These are phyloP conservation scores for Suillus brevipes DNA, from an alignment of 768 basidiomycete species.

Conservation along the genomic window DNA sequence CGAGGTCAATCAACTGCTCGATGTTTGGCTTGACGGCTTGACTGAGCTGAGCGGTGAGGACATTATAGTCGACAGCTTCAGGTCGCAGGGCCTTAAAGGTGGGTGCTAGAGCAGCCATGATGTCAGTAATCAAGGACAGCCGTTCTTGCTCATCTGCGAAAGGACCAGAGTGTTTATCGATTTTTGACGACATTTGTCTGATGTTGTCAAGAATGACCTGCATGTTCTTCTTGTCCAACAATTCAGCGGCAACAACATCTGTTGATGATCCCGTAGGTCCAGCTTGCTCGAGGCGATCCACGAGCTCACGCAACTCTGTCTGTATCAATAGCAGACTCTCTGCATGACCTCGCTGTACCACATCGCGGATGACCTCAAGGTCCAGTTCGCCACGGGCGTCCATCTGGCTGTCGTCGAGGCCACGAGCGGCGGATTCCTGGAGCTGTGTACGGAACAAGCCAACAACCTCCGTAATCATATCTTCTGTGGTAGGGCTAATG, in stretches of 20 bases:
- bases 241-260: constrained; percentile 51
- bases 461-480: constrained; percentile 65
- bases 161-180: constrained; percentile 32
- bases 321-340: constrained; percentile 59
- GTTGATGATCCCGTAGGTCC: constrained; percentile 19
- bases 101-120: constrained; percentile 59
- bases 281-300: constrained; percentile 42
- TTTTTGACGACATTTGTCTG: constrained; percentile 41
- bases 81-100: constrained; percentile 58
- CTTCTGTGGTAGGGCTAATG: constrained; percentile 52
- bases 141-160: constrained; percentile 46
- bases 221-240: constrained; percentile 56
- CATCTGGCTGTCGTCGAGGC: constrained; percentile 60
- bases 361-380: constrained; percentile 70
- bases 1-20: constrained; percentile 83
- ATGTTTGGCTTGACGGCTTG: constrained; percentile 90
- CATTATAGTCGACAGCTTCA: constrained; percentile 77
- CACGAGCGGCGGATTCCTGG: constrained; percentile 58
- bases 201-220: constrained; percentile 62
- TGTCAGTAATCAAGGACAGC: constrained; percentile 59
- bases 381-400: constrained; percentile 79
- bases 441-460: constrained; percentile 68
- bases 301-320: constrained; percentile 55
- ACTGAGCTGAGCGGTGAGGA: constrained; percentile 69
- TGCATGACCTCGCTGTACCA: constrained; percentile 66